Evolutionary conservation across 2,329 filamentous ascomycete genomes (phyloP).

Genomic region (Fusarium sp.): DNA sequence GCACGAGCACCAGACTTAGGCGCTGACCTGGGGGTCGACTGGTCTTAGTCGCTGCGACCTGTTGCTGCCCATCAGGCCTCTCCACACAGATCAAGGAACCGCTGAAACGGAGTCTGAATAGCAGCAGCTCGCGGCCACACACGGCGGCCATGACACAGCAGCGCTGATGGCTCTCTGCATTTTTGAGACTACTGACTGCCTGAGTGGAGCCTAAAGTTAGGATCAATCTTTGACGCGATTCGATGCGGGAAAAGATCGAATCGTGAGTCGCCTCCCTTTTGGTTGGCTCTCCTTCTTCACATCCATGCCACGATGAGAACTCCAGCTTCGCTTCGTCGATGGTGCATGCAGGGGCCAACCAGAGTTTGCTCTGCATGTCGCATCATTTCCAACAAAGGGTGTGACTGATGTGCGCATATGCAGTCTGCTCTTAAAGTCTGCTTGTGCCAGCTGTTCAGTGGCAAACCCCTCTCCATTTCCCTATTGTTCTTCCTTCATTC

Average conservation of each 20-base stretch:
- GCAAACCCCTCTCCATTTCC: conserved; percentile 27
- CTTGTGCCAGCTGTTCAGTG: conserved; percentile 35
- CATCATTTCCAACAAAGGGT: conserved; percentile 16
- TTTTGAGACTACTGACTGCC: conserved; percentile 17
- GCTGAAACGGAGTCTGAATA: conserved; percentile 33
- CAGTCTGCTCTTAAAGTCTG: conserved; percentile 45
- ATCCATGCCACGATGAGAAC: conserved; percentile 20
- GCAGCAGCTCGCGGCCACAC: conserved; percentile 35
- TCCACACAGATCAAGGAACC: conserved; percentile 27
- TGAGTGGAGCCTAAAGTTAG: conserved; percentile 27
- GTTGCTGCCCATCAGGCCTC: conserved; percentile 27
- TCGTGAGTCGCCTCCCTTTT: conserved; percentile 18
- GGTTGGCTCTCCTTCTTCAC: conserved; percentile 24
- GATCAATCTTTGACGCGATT: conserved; percentile 23
- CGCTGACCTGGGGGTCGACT: conserved; percentile 40
- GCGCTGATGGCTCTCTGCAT: conserved; percentile 21
- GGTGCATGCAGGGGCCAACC: conserved; percentile 18
- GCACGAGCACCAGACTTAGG: conserved; percentile 36
- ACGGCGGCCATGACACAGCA: conserved; percentile 46
- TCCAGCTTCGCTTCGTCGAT: conserved; percentile 26
- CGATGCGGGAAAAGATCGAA: conserved; percentile 27
- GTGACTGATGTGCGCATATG: conserved; percentile 26
- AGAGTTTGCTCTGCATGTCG: conserved; percentile 17
- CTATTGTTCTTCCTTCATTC: conserved; percentile 43
- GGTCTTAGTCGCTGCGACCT: conserved; percentile 32